Conservation (phyloP, 192 early-diverging fungal genomes). For the Pilaira anomala region DNA sequence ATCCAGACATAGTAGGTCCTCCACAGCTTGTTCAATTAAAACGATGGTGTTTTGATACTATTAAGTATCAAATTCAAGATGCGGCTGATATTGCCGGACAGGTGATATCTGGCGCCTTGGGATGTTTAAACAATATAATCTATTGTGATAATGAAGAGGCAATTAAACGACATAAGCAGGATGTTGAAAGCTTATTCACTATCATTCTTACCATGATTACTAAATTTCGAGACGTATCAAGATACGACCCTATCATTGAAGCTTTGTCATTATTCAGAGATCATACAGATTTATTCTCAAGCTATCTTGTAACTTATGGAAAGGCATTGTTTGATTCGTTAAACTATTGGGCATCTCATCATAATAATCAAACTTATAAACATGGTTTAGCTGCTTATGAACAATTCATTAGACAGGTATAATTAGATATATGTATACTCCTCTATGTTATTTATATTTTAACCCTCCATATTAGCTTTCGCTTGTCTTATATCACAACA, state of each 20-base stretch:
- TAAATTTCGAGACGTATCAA: not conserved
- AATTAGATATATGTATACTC: too few relatives aligned
- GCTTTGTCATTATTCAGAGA: conserved; percentile 37
- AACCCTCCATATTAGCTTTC: not conserved
- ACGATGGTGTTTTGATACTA: conserved; percentile 18
- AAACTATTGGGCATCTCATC: conserved; percentile 31
- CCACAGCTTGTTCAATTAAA: not conserved
- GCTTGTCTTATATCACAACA: not conserved
- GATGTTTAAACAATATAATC: conserved; percentile 15
- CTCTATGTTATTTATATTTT: not conserved
- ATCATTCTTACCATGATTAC: conserved; percentile 12
- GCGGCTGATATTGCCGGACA: conserved; percentile 10
- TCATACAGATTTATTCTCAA: conserved; percentile 35
- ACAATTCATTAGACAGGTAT: conserved; percentile 35
- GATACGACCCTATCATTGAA: conserved; percentile 19
- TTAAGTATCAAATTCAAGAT: conserved; percentile 34
- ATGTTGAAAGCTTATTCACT: not conserved
- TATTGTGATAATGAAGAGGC: conserved; percentile 31
- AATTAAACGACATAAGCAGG: conserved; percentile 10
- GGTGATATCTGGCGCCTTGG: not conserved
- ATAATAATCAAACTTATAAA: conserved; percentile 34
- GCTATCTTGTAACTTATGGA: conserved; percentile 28
- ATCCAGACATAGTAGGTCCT: conserved; percentile 22
- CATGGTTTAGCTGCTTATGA: conserved; percentile 38
- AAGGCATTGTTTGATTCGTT: conserved; percentile 30